A percentile compares a stretch with the other conserved stretches of the same genome.
These are phyloP conservation scores for Vanderwaltozyma polyspora DNA, from an alignment of 805 yeast genomes.

Conservation along the genomic window DNA sequence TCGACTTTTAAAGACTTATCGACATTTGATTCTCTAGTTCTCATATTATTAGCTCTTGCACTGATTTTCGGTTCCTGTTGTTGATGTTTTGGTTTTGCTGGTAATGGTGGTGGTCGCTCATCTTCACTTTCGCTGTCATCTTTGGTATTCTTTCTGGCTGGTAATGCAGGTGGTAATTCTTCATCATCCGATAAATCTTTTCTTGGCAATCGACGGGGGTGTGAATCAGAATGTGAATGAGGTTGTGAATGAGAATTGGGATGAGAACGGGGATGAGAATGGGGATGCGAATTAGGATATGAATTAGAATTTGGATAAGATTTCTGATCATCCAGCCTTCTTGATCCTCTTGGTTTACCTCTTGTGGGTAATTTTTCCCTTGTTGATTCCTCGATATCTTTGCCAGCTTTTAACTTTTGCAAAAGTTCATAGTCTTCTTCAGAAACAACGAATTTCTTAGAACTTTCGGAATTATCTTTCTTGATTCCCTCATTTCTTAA, in stretches of 20 bases:
- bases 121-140: slow-evolving; percentile 1
- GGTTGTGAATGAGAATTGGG: not conserved
- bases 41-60: no score
- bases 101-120: not conserved
- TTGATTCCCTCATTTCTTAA: not conserved
- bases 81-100: not conserved
- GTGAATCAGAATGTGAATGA: no score
- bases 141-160: not conserved
- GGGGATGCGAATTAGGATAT: no score
- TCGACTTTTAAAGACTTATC: no score
- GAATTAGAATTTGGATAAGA: no score
- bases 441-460: slow-evolving; percentile 13
- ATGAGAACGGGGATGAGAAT: not conserved
- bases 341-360: slow-evolving; percentile 19
- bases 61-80: no score
- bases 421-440: slow-evolving; percentile 22
- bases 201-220: not conserved
- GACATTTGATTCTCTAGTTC: no score
- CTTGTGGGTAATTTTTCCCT: slow-evolving; percentile 12
- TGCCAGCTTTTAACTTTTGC: slow-evolving; percentile 10
- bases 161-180: slow-evolving; percentile 1
- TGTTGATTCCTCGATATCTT: not conserved
- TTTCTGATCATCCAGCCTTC: no score
- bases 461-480: not conserved
- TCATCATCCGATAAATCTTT: not conserved